phyloP scores from a whole-genome alignment of 352 stramenopile genomes.

The Peronospora belbahrii region DNA sequence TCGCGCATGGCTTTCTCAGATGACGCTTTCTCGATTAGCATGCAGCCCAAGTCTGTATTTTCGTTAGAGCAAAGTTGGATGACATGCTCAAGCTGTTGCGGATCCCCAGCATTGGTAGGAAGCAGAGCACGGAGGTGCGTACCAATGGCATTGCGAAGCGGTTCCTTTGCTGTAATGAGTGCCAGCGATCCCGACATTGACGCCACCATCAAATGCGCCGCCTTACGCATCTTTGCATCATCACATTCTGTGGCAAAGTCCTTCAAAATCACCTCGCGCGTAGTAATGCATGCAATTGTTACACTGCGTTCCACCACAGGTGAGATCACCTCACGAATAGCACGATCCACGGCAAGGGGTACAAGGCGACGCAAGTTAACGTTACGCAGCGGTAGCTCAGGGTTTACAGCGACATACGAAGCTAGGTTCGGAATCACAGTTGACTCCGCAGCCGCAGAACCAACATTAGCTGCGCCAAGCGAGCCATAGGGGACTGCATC shows the following conservation, averaged over 20 bases:
- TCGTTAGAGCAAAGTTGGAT: constrained; percentile 96
- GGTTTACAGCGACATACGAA: constrained; percentile 97
- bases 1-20: constrained; percentile 98
- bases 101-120: constrained; percentile 70
- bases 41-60: constrained; percentile 98
- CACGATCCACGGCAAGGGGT: constrained; percentile 94
- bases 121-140: constrained; percentile 93
- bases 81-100: constrained; percentile 94
- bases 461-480: constrained; percentile 22
- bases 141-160: constrained; percentile 95
- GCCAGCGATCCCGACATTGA: constrained; percentile 97
- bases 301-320: constrained; percentile 97
- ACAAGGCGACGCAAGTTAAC: constrained; percentile 94
- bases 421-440: constrained; percentile 98
- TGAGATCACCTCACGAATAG: constrained; percentile 98
- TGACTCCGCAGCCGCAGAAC: constrained; percentile 63
- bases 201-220: constrained; percentile 96
- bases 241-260: constrained; percentile 97
- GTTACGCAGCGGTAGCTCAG: constrained; percentile 90
- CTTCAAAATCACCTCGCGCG: constrained; percentile 96
- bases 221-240: constrained; percentile 95
- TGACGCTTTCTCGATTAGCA: constrained; percentile 99
- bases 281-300: constrained; percentile 98
- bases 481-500: constrained; percentile 25
- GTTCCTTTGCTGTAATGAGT: constrained; percentile 97